Evolutionary conservation across 2,329 filamentous ascomycete species (phyloP), one percentile per base, ranked within the genome.

Genomic region (Akanthomyces uredinophilus): DNA sequence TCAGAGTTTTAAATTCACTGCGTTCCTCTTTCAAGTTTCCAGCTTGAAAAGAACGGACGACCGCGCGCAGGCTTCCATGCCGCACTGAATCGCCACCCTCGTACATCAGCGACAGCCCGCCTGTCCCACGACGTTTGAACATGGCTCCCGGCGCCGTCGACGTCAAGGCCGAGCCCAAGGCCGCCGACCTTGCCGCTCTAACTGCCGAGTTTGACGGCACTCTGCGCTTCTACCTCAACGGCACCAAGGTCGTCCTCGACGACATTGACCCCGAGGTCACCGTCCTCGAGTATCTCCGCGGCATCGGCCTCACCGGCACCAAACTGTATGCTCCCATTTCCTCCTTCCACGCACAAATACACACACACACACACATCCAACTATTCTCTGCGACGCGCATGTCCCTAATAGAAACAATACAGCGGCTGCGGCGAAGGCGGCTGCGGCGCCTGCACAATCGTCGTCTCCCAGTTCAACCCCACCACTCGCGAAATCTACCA

Each of bases 401-500:
- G n/a, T n/a, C n/a, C n/a, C 52, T 53, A 49, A 58, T 29, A 16
- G 39, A 39, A 10, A 14, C 32, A 18, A n/a, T n/a, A 62, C 65
- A 86, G 83, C 16, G 95, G 95, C 53, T 99, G 95, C 77, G 92
- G 92, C 55, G 95, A 99, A 79, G 95, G 95, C 65, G 95, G 95
- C 2, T 99, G 95, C 71, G 95, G 95, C 69, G 95, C 95, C 66
- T 98, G 94, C 72, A 98, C 94, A 49, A 92, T 98, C 51, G 93
- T 99, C 35, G 84, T 99, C 46, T 96, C 92, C 65, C 93, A 98
- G 74, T 88, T 89, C 71, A 98, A 98, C 71, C 92, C 92, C 1
- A 96, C 92, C 4, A 97, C 93, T 6, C 91, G 91, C 70, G 85
- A 90, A 73, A 91, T 98, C 68, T 98, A 98, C 72, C 94, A 99